These are phyloP conservation scores for Beauveria sp. DNA, from an alignment of 2,329 filamentous ascomycete genomes.

Conservation along the genomic window DNA sequence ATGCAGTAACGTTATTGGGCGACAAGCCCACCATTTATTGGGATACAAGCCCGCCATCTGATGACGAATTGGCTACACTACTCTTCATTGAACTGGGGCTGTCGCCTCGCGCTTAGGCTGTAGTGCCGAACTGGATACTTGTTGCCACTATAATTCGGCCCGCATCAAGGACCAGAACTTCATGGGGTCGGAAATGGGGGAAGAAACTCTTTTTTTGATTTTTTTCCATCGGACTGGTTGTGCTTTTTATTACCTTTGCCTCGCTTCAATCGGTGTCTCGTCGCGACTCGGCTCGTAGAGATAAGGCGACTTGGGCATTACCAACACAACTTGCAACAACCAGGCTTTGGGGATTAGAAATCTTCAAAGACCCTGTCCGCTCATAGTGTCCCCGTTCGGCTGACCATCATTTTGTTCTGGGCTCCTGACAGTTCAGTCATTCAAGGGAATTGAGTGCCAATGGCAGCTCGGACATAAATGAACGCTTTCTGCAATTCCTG, in stretches of 20 bases:
- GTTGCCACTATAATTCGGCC: slow-evolving; percentile 5
- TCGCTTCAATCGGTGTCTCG: not conserved
- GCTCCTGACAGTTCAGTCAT: not conserved
- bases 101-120: not conserved
- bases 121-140: slow-evolving; percentile 1
- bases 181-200: not conserved
- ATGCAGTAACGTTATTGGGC: not conserved
- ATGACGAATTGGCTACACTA: not conserved
- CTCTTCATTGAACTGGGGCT: not conserved
- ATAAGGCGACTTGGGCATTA: no score
- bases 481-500: not conserved
- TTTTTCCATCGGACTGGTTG: not conserved
- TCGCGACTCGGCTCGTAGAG: not conserved
- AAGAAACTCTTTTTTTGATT: not conserved
- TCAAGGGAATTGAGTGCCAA: not conserved
- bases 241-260: not conserved
- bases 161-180: not conserved
- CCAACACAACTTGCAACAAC: no score
- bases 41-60: not conserved
- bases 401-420: not conserved
- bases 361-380: not conserved
- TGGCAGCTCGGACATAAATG: not conserved
- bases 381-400: not conserved
- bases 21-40: not conserved
- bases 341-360: not conserved